Conservation (phyloP, 2,329 filamentous ascomycete species). For the Claviceps pusilla region DNA sequence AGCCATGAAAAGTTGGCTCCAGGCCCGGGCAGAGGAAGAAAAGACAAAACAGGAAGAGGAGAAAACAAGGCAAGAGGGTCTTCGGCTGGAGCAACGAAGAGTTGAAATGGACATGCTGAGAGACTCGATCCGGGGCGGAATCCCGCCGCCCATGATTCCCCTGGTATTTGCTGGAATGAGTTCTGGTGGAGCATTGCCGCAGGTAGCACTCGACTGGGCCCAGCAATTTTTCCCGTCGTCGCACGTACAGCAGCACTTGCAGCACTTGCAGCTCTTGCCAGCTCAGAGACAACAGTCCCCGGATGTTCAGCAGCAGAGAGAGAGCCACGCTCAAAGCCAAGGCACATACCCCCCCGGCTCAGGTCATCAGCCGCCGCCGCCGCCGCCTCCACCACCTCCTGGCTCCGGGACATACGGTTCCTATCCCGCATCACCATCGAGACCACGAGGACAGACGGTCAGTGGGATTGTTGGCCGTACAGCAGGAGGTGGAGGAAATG, state of each 20-base stretch:
- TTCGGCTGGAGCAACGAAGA: conserved; percentile 56
- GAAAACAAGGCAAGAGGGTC: conserved; percentile 46
- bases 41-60: conserved; percentile 61
- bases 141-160: conserved; percentile 61
- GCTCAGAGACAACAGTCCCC: conserved; percentile 36
- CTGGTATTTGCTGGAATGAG: conserved; percentile 61
- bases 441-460: conserved; percentile 35
- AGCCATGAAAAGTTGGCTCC: conserved; percentile 55
- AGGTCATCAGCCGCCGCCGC: conserved; percentile 5
- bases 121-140: conserved; percentile 52
- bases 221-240: conserved; percentile 47
- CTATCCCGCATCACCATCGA: conserved; percentile 35
- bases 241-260: conserved; percentile 33
- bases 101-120: conserved; percentile 59
- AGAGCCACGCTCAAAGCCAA: conserved; percentile 26
- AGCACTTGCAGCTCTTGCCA: conserved; percentile 33
- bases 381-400: conserved; percentile 15
- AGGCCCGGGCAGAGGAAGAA: conserved; percentile 60
- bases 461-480: conserved; percentile 25
- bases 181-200: conserved; percentile 41
- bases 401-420: conserved; percentile 25
- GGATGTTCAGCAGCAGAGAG: conserved; percentile 35
- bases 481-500: conserved; percentile 28
- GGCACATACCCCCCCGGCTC: conserved; percentile 26
- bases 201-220: conserved; percentile 49